Base-by-base conservation (phyloP, 176 grass and related monocot genomes). In the Poa pratensis region DNA sequence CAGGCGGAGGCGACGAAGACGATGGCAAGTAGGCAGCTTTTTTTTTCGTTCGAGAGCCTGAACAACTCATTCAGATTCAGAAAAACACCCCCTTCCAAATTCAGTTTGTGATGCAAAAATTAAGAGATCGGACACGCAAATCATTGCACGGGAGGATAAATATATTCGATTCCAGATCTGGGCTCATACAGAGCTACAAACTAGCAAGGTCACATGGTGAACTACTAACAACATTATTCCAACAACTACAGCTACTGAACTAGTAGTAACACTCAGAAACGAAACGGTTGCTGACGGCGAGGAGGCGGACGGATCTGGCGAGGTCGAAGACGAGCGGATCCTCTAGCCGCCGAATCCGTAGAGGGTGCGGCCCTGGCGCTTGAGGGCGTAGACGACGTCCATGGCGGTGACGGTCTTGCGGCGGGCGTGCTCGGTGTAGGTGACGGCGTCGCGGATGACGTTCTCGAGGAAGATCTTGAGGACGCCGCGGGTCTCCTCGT, bases 391-490 rank as follows among this genome's bases (percentile, higher is more conserved):
- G 82, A 95, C 90, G 54, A 95, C 87, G 77, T 97, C 92, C 90
- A 93, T 97, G 87, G 95, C 89, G 46, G 92, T 95, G 70, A 95
- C 89, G 8, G 92, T 97, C 89, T 95, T 97, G 79, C 89, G 89
- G 87, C 85, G 80, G 52, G 93, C 89, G 71, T 95, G 93, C 91
- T 97, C 87, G 0, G 93, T 97, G 85, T 97, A 97, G 79, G 92
- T 97, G 82, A 97, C 91, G 43, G 85, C 91, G 42, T 97, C 95
- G 35, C 92, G 86, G 82, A 97, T 97, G 54, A 97, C 83, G 49
- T 97, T 97, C 92, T 97, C 91, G 9, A 95, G 91, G 73, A 97
- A 97, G 85, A 97, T 92, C 95, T 97, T 97, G 78, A 97, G 94
- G 4, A 97, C 92, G 30, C 92, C 86, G 19, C 90, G 84, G 14